These are phyloP conservation scores for Oryza brachyantha DNA, from an alignment of 176 grass and related monocot species.

Conservation along the genomic window DNA sequence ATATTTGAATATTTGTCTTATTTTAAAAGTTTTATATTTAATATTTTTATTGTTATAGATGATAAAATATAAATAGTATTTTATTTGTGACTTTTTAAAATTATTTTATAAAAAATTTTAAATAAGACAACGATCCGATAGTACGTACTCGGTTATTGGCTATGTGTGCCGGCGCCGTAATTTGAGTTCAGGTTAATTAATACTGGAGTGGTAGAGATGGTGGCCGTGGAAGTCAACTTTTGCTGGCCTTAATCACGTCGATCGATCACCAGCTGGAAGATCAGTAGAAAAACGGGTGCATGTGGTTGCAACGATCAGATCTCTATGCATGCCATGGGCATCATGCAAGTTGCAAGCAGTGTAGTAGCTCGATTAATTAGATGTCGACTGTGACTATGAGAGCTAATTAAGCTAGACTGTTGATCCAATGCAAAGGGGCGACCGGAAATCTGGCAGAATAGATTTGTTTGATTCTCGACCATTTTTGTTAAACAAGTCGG, in stretches of 20 bases:
- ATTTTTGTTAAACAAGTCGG: neutral
- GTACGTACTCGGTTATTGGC: no score
- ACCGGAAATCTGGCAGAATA: neutral
- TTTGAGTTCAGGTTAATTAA: neutral
- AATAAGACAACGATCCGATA: no score
- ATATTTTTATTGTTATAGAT: no score
- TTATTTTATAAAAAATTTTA: no score
- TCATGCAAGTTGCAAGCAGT: neutral
- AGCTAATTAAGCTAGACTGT: neutral
- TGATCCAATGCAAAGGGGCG: neutral
- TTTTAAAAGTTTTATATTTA: no score
- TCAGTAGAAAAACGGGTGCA: neutral
- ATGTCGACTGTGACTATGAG: neutral
- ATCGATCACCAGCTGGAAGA: neutral
- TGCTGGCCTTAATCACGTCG: neutral
- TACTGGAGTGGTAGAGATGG: neutral
- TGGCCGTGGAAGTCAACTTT: neutral
- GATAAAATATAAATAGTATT: no score
- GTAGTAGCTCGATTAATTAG: neutral
- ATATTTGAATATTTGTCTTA: no score
- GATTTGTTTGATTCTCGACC: neutral
- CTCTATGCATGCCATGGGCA: neutral
- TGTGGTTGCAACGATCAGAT: slow-evolving; percentile 11
- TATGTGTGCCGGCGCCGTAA: no score
- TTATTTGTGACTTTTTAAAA: no score